These are phyloP conservation scores for Podospora sp. DNA, from an alignment of 495 filamentous ascomycete genomes.

Conservation along the genomic window DNA sequence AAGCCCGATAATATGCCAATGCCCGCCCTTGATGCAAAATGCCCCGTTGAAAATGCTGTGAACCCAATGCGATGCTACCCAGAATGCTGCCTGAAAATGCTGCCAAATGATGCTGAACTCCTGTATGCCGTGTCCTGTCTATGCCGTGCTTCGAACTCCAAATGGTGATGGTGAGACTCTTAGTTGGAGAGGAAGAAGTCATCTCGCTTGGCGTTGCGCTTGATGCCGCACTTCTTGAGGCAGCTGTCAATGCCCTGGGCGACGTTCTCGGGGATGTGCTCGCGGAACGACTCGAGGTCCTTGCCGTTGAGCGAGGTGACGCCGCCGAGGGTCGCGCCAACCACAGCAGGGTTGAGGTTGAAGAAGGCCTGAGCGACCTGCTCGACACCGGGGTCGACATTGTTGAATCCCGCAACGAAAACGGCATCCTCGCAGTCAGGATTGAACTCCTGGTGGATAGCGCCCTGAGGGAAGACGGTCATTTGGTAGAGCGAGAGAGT, in stretches of 20 bases:
- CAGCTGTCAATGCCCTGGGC: slow-evolving; percentile 17
- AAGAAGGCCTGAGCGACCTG: slow-evolving; percentile 44
- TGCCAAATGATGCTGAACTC: background rate
- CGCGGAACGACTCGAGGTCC: slow-evolving; percentile 13
- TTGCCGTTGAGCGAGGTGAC: slow-evolving; percentile 19
- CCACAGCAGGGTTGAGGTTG: slow-evolving; percentile 16
- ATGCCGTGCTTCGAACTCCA: background rate
- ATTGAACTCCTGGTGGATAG: slow-evolving; percentile 59
- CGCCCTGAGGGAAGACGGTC: slow-evolving; percentile 54
- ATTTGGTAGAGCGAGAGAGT: slow-evolving; percentile 40
- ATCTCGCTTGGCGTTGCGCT: slow-evolving; percentile 17
- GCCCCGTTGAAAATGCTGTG: background rate
- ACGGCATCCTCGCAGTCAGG: slow-evolving; percentile 40
- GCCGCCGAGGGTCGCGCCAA: slow-evolving; percentile 11
- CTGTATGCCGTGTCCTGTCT: background rate
- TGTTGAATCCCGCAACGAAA: slow-evolving; percentile 42
- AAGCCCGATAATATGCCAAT: background rate
- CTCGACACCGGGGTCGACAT: slow-evolving; percentile 53
- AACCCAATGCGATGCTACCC: slow-evolving; percentile 1
- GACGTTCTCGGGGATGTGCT: slow-evolving; percentile 14
- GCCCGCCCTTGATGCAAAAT: background rate
- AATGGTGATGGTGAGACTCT: background rate
- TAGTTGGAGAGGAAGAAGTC: slow-evolving; percentile 13
- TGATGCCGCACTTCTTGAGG: slow-evolving; percentile 16
- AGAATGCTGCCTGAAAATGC: slow-evolving; percentile 6